Evolutionary conservation across 1,139 yeast genomes (phyloP).

Genomic region (Geotrichum restrictum): DNA sequence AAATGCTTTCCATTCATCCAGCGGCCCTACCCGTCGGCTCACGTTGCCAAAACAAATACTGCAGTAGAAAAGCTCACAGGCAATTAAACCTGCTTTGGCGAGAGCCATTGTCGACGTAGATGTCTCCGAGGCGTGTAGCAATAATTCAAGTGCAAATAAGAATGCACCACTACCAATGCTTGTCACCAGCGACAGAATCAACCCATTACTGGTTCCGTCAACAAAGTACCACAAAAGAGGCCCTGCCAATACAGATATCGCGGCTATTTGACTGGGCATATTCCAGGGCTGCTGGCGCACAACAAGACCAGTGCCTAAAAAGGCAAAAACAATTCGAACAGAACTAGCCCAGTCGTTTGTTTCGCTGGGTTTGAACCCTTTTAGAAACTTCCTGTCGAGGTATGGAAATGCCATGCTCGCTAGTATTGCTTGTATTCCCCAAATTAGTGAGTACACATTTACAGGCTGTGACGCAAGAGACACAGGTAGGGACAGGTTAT

Average conservation of each 20-base stretch:
- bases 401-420: no score
- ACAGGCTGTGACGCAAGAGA: no score
- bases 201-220: conserved; percentile 70
- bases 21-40: conserved; percentile 50
- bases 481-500: no score
- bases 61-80: conserved; percentile 51
- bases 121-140: no score
- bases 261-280: conserved; percentile 69
- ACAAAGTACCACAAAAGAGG: conserved; percentile 76
- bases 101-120: no score
- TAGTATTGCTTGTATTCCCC: no score
- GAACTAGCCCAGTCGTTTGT: conserved; percentile 41
- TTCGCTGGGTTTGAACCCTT: no score
- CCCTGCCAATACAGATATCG: conserved; percentile 69
- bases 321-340: conserved; percentile 64
- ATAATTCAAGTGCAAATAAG: no score
- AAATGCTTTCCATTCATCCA: conserved; percentile 20
- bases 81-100: conserved; percentile 32
- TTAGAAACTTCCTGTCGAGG: no score
- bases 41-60: conserved; percentile 65
- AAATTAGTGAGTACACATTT: conserved; percentile 30
- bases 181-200: conserved; percentile 35
- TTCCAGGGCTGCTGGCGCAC: conserved; percentile 77
- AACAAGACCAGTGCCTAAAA: conserved; percentile 80
- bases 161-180: conserved; percentile 30